These are phyloP conservation scores for Solanum rostratum DNA, from an alignment of 257 asterid species.

Conservation along the genomic window DNA sequence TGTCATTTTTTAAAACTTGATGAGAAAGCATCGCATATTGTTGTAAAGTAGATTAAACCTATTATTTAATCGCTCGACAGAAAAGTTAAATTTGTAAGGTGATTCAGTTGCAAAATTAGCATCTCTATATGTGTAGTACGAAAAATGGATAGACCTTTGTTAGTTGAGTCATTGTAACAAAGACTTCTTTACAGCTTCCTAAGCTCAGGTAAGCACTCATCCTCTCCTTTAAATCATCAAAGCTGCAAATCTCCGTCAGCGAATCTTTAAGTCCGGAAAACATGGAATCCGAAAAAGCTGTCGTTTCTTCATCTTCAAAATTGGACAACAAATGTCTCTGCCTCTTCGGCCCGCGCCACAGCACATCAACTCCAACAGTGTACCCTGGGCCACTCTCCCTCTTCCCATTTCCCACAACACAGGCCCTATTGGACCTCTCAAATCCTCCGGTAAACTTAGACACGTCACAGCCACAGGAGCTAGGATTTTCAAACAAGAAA, in stretches of 20 bases:
- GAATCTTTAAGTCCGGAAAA: conserved; percentile 49
- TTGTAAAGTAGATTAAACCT: not conserved
- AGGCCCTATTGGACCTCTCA: conserved; percentile 19
- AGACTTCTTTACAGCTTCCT: conserved; percentile 57
- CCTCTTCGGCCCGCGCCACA: conserved; percentile 90
- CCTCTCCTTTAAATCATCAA: conserved; percentile 83
- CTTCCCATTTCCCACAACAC: conserved; percentile 45
- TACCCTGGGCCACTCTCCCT: conserved; percentile 43
- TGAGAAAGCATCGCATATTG: not conserved
- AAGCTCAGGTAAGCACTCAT: conserved; percentile 71
- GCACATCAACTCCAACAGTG: conserved; percentile 58
- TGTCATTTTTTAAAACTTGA: not conserved
- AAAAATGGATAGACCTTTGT: conserved; percentile 48
- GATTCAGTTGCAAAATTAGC: not conserved
- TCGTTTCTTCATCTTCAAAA: conserved; percentile 20
- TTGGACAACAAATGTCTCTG: conserved; percentile 48
- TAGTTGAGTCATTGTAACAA: conserved; percentile 62
- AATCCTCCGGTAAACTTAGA: conserved; percentile 43
- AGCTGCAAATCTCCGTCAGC: conserved; percentile 73
- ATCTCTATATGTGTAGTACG: not conserved
- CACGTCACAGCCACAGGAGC: conserved; percentile 72
- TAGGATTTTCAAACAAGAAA: conserved; percentile 69
- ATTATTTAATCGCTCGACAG: not conserved
- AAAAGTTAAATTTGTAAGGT: not conserved
- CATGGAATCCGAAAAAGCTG: conserved; percentile 20